Base-by-base conservation (phyloP, 768 basidiomycete genomes). In the Xerocomellus chrysenteron region DNA sequence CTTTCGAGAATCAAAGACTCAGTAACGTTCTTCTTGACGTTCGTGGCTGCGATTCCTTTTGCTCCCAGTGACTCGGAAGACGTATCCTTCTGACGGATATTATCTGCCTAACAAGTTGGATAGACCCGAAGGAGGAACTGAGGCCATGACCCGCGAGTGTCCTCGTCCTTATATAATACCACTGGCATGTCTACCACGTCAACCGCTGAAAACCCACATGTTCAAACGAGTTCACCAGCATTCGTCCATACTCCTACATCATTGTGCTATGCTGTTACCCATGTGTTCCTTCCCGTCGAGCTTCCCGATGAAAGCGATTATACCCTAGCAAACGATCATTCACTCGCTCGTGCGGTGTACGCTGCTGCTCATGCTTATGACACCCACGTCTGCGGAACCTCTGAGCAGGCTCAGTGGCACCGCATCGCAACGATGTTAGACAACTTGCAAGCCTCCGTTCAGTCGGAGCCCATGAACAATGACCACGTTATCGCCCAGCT, bases 271-370 rank as follows among this genome's bases (percentile, higher is more conserved):
- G 26, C 42, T 16, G 28, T 59, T 30, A 46, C 44, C 36, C 54
- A 59, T 47, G 58, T 59, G 1, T 55, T 59, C 28, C 40, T 50
- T 48, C 54, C 54, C 7, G 28, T 56, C 19, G 9, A 41, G 19
- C 50, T 49, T 40, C 54, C 54, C 11, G n/a, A 33, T 4, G 21
- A 9, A 11, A 26, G 46, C 16, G 50, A 52, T 26, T 14, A 49
- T 36, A 26, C 50, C 28, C 14, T n/a, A 26, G 17, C 24, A n/a
- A 52, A 56, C 12, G 47, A 62, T 2, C 35, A 28, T 37, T 24
- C 46, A 14, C 54, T 56, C 2, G 19, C 49, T 45, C 47, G 32
- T 19, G 55, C 51, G 24, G 43, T 54, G 45, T 53, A 33, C 36
- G 24, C 43, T 48, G 47, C 55, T 24, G 48, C 50, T 16, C 41